Percentiles rank a stretch among this genome's conserved stretches.
phyloP scores from a whole-genome alignment of 768 basidiomycete species.

The Boletus subparvulus region DNA sequence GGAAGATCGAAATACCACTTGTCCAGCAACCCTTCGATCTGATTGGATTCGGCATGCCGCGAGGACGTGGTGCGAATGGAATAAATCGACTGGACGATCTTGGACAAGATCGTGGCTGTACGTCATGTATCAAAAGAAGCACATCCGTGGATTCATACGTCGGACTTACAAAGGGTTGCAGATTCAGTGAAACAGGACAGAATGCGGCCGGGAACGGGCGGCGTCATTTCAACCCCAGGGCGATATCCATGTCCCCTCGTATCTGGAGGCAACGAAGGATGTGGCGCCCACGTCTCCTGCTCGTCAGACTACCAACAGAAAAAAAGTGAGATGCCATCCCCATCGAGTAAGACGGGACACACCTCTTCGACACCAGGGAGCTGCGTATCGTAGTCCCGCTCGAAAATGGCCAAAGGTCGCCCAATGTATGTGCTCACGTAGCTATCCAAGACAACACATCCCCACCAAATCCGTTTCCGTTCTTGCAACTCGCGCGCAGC shows the following conservation, averaged over 20 bases:
- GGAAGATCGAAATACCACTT: slow-evolving; percentile 77
- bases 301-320: slow-evolving; percentile 55
- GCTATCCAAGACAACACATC: slow-evolving; percentile 75
- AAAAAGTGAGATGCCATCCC: slow-evolving; percentile 6
- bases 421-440: slow-evolving; percentile 81
- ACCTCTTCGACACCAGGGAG: slow-evolving; percentile 64
- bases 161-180: slow-evolving; percentile 62
- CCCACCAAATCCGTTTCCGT: slow-evolving; percentile 74
- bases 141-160: neutral
- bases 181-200: slow-evolving; percentile 79
- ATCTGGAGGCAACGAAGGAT: slow-evolving; percentile 34
- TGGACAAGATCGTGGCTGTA: slow-evolving; percentile 65
- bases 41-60: slow-evolving; percentile 56
- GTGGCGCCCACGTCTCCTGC: slow-evolving; percentile 52
- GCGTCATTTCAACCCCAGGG: slow-evolving; percentile 12
- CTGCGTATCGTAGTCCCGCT: slow-evolving; percentile 73
- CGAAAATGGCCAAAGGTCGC: slow-evolving; percentile 71
- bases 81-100: slow-evolving; percentile 70
- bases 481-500: slow-evolving; percentile 62
- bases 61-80: slow-evolving; percentile 55
- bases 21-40: slow-evolving; percentile 61
- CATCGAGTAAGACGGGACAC: neutral
- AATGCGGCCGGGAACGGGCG: slow-evolving; percentile 45
- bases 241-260: slow-evolving; percentile 31
- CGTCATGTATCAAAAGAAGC: slow-evolving; percentile 7